phyloP scores from a whole-genome alignment of 495 filamentous ascomycete genomes.

The Talaromyces liani region DNA sequence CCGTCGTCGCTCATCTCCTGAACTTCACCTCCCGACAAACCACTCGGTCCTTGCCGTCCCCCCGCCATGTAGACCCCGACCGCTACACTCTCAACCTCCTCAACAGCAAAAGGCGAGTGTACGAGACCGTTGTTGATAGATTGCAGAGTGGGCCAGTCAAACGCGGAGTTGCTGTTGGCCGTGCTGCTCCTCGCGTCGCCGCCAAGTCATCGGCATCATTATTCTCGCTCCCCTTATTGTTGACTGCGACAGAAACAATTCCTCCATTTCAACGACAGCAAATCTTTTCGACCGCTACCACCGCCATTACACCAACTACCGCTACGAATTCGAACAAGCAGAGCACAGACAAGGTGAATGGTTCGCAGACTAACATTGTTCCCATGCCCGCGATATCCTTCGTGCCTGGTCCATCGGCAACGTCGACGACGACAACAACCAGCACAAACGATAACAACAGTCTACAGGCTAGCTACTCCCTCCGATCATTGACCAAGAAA shows the following conservation, averaged over 20 bases:
- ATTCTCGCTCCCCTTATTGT: not conserved
- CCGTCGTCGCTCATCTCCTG: not conserved
- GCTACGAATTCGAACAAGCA: not conserved
- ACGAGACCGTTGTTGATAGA: not conserved
- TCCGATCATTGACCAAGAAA: slow-evolving; percentile 15
- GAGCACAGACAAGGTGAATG: not conserved
- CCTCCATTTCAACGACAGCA: not conserved
- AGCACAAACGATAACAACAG: slow-evolving; percentile 17
- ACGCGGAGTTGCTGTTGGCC: not conserved
- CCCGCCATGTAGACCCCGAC: not conserved
- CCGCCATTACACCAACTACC: not conserved
- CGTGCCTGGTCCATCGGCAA: slow-evolving; percentile 22
- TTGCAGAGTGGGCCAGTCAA: not conserved
- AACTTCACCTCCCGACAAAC: not conserved
- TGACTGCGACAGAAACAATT: not conserved
- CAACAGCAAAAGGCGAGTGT: not conserved
- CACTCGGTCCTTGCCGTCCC: not conserved
- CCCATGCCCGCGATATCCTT: slow-evolving; percentile 38
- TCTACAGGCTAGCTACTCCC: slow-evolving; percentile 16
- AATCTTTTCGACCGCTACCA: not conserved
- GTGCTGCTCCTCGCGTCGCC: slow-evolving; percentile 4
- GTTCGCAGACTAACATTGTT: slow-evolving; percentile 15
- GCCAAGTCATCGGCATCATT: not conserved
- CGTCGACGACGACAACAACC: slow-evolving; percentile 20
- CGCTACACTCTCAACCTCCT: not conserved